Conservation (phyloP, 768 basidiomycete genomes). For the Leccinum barrowsii region DNA sequence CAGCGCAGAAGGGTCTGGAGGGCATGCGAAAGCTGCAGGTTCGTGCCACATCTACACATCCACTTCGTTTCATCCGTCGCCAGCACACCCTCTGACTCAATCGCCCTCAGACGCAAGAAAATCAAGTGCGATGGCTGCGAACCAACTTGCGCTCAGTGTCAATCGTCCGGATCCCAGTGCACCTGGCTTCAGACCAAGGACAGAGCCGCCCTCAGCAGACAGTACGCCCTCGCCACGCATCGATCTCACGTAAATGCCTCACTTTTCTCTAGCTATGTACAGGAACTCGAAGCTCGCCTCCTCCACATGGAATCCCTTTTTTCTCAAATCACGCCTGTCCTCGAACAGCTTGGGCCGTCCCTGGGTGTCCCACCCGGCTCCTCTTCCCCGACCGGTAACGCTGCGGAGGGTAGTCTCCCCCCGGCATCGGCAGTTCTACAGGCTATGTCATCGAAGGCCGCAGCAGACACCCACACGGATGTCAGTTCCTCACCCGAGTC, state of each 20-base stretch:
- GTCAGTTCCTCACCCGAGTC: constrained; percentile 32
- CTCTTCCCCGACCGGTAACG: constrained; percentile 18
- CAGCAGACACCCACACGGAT: constrained; percentile 35
- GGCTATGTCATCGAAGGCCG: constrained; percentile 36
- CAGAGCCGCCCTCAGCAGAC: constrained; percentile 83
- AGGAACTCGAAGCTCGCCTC: constrained; percentile 84
- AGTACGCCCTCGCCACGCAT: constrained; percentile 48
- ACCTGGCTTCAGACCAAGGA: constrained; percentile 92
- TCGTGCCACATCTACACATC: constrained; percentile 26
- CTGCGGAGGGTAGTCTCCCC: constrained; percentile 18
- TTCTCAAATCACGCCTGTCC: constrained; percentile 73
- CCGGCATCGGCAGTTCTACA: constrained; percentile 30
- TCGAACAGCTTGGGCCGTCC: constrained; percentile 66
- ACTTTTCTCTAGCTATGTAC: constrained; percentile 65
- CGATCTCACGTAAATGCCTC: constrained; percentile 12
- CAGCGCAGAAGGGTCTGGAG: constrained; percentile 83
- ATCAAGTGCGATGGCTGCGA: constrained; percentile 90
- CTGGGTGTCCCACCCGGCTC: constrained; percentile 40
- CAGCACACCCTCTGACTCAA: constrained; percentile 15
- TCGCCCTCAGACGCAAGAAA: constrained; percentile 70
- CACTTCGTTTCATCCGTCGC: constrained; percentile 9
- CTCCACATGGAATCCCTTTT: constrained; percentile 89
- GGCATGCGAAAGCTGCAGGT: constrained; percentile 89
- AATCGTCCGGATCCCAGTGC: constrained; percentile 69
- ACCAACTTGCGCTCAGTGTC: constrained; percentile 81